These are phyloP conservation scores for Sutorius australiensis DNA, from an alignment of 768 basidiomycete genomes.

Conservation along the genomic window DNA sequence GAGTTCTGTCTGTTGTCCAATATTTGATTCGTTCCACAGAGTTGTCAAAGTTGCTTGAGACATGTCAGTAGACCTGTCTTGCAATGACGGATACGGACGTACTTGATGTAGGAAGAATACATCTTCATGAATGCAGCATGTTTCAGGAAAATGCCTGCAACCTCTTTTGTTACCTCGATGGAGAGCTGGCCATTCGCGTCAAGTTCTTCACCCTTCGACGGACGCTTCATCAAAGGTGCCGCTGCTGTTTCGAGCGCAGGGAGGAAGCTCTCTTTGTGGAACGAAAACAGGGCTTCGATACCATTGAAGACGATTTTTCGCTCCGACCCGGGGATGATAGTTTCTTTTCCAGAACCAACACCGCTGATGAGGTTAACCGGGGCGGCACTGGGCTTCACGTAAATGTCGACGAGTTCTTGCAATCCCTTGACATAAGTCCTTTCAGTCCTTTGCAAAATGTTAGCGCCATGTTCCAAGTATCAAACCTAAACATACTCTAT, in stretches of 20 bases:
- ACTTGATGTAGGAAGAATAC: constrained; percentile 99
- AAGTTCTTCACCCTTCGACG: constrained; percentile 41
- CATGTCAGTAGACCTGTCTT: constrained; percentile 10
- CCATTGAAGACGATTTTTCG: constrained; percentile 91
- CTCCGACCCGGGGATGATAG: constrained; percentile 79
- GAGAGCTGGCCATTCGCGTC: constrained; percentile 76
- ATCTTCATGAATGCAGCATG: constrained; percentile 98
- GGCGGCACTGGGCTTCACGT: constrained; percentile 79
- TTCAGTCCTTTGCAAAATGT: constrained; percentile 66
- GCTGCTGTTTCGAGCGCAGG: constrained; percentile 84
- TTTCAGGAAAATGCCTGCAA: constrained; percentile 86
- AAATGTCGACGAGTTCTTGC: constrained; percentile 91
- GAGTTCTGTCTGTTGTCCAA: constrained; percentile 67
- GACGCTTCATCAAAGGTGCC: constrained; percentile 56
- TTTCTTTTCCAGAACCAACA: constrained; percentile 73
- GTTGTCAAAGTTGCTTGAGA: constrained; percentile 84
- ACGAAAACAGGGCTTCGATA: constrained; percentile 83
- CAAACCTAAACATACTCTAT: constrained; percentile 59
- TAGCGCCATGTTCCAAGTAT: constrained; percentile 1
- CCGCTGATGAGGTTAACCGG: constrained; percentile 68
- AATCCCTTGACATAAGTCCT: constrained; percentile 92
- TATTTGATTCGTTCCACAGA: constrained; percentile 82
- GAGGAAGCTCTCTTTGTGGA: constrained; percentile 90
- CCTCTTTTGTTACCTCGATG: constrained; percentile 66
- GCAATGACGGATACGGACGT: constrained; percentile 28